These are phyloP conservation scores for Leishmania tropica DNA, from an alignment of 208 protist genomes.

Conservation along the genomic window DNA sequence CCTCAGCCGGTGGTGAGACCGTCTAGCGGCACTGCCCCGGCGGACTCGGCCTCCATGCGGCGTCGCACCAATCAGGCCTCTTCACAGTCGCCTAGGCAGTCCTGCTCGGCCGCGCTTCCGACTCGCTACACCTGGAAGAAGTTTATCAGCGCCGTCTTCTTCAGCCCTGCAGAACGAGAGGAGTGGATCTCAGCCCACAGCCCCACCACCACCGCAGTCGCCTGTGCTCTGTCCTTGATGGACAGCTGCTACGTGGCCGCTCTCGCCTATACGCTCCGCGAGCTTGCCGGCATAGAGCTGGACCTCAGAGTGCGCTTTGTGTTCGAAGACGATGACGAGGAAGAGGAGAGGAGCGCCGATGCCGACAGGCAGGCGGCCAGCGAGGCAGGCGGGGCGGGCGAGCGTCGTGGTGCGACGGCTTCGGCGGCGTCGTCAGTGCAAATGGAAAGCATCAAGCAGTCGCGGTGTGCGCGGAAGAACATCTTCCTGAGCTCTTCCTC, in stretches of 20 bases:
- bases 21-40: not conserved
- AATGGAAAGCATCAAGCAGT: not conserved
- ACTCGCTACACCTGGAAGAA: constrained; percentile 24
- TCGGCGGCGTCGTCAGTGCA: not conserved
- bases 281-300: constrained; percentile 19
- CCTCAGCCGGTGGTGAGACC: not conserved
- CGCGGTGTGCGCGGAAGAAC: constrained; percentile 9
- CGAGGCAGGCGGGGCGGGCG: not conserved
- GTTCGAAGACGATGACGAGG: constrained; percentile 23
- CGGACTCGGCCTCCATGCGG: not conserved
- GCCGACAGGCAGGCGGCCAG: not conserved
- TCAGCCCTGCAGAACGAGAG: constrained; percentile 14
- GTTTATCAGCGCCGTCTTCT: constrained; percentile 33
- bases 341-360: constrained; percentile 11
- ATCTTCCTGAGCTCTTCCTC: constrained; percentile 34
- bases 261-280: constrained; percentile 21
- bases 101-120: not conserved
- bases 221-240: constrained; percentile 15
- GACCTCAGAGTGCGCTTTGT: constrained; percentile 16
- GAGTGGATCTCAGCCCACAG: constrained; percentile 4
- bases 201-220: constrained; percentile 16
- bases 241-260: constrained; percentile 24
- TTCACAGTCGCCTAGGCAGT: not conserved
- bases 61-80: not conserved
- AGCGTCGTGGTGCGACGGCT: not conserved